Conservation (phyloP, 805 yeast genomes). For the Sugiyamaella qingdaonensis region DNA sequence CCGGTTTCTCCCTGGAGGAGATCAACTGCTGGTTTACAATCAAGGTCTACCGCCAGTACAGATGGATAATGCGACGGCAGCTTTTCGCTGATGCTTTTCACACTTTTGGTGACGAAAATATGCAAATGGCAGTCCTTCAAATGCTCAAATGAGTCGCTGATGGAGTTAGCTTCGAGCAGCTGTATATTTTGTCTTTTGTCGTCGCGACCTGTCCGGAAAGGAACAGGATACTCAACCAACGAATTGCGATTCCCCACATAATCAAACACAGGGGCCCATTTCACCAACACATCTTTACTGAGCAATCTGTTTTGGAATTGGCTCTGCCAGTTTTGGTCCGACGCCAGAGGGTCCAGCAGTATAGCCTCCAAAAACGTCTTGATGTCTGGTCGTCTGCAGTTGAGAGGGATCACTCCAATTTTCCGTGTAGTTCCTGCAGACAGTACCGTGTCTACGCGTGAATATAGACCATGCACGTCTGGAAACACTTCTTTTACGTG, state of each 20-base stretch:
- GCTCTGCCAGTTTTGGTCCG: conserved; percentile 29
- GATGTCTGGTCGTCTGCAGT: conserved; percentile 21
- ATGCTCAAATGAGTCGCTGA: conserved; percentile 28
- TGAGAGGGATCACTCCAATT: conserved; percentile 30
- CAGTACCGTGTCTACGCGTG: conserved; percentile 23
- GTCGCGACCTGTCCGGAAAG: conserved; percentile 15
- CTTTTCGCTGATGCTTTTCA: conserved; percentile 17
- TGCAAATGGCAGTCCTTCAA: conserved; percentile 28
- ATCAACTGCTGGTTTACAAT: neutral
- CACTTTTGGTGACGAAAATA: conserved; percentile 19
- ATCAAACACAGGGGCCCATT: conserved; percentile 27
- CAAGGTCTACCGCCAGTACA: conserved; percentile 20
- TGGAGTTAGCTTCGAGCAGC: conserved; percentile 30
- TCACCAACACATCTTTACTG: conserved; percentile 32
- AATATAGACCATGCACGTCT: conserved; percentile 19
- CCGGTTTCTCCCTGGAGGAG: conserved; percentile 3
- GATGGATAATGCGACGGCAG: conserved; percentile 25
- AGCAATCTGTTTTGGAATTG: conserved; percentile 27
- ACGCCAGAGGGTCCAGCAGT: conserved; percentile 33
- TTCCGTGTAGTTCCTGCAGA: conserved; percentile 20
- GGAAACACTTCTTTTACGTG: conserved; percentile 12
- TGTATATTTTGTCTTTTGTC: conserved; percentile 23
- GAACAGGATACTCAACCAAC: conserved; percentile 28
- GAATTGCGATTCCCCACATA: conserved; percentile 32
- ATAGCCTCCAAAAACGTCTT: conserved; percentile 28